Evolutionary conservation across 23 red algal species (phyloP).

Genomic region (Gracilaria gracilis): DNA sequence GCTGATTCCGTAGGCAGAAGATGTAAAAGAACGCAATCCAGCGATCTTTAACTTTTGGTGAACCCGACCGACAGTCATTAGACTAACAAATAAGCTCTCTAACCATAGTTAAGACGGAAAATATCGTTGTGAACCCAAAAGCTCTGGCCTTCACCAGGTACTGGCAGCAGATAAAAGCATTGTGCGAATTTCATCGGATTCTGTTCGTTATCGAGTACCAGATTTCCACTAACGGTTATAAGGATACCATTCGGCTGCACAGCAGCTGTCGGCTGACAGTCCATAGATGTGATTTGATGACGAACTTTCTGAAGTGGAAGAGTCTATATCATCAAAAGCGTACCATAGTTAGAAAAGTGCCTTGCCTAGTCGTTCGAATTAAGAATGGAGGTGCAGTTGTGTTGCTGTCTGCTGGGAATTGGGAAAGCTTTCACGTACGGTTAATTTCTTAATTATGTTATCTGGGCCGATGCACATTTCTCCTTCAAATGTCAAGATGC

Average conservation of each 20-base stretch:
- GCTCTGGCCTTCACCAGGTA: constrained; percentile 38
- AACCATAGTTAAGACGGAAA: constrained; percentile 92
- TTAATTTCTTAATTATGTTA: constrained; percentile 83
- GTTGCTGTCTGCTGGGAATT: too few relatives aligned
- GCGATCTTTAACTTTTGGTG: neutral
- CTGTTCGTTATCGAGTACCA: constrained; percentile 84
- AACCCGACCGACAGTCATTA: neutral
- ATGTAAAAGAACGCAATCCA: neutral
- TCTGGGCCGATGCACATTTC: constrained; percentile 80
- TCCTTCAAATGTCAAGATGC: constrained; percentile 96
- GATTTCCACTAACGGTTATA: constrained; percentile 90
- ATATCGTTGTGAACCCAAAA: constrained; percentile 97
- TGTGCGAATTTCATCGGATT: constrained; percentile 97
- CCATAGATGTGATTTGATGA: constrained; percentile 91
- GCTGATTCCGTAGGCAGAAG: neutral
- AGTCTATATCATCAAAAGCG: constrained; percentile 1
- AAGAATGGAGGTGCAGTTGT: too few relatives aligned
- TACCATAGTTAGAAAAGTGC: constrained; percentile 6
- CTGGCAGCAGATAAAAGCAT: constrained; percentile 86
- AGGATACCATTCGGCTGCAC: constrained; percentile 83
- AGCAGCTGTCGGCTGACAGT: constrained; percentile 77
- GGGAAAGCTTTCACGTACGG: constrained; percentile 33
- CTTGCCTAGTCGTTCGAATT: too few relatives aligned
- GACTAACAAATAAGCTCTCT: constrained; percentile 1
- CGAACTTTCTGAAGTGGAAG: constrained; percentile 90